phyloP scores from a whole-genome alignment of 2,329 filamentous ascomycete species.

The Cryphonectria japonica region DNA sequence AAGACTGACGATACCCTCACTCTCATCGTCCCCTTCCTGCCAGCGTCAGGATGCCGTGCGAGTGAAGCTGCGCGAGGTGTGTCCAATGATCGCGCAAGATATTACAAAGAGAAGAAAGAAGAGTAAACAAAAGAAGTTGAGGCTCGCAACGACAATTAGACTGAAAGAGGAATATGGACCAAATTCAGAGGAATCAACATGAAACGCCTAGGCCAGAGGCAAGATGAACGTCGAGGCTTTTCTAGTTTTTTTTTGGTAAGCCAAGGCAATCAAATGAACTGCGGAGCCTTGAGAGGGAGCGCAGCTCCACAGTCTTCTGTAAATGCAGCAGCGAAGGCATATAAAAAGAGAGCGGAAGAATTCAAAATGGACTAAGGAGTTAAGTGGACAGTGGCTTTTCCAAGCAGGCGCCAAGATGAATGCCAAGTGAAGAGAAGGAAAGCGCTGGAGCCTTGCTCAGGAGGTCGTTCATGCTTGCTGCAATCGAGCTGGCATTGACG shows the following conservation, averaged over 20 bases:
- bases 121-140: not conserved
- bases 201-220: not conserved
- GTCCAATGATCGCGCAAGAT: not conserved
- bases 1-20: not conserved
- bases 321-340: not conserved
- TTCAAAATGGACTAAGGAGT: conserved; percentile 15
- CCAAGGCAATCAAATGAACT: not conserved
- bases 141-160: not conserved
- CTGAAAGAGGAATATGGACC: not conserved
- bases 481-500: not conserved
- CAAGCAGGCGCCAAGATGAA: conserved; percentile 9
- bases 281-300: not conserved
- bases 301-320: not conserved
- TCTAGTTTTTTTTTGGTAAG: not conserved
- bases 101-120: too few relatives aligned
- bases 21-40: conserved; percentile 8
- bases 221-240: not conserved
- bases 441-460: conserved; percentile 11
- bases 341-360: not conserved
- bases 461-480: not conserved
- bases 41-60: not conserved
- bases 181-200: not conserved
- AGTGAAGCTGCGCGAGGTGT: not conserved
- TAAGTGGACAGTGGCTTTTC: conserved; percentile 9
- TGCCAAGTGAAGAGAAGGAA: conserved; percentile 14